These are phyloP conservation scores for Lachnellula cervina DNA, from an alignment of 2,329 filamentous ascomycete species.

Conservation along the genomic window DNA sequence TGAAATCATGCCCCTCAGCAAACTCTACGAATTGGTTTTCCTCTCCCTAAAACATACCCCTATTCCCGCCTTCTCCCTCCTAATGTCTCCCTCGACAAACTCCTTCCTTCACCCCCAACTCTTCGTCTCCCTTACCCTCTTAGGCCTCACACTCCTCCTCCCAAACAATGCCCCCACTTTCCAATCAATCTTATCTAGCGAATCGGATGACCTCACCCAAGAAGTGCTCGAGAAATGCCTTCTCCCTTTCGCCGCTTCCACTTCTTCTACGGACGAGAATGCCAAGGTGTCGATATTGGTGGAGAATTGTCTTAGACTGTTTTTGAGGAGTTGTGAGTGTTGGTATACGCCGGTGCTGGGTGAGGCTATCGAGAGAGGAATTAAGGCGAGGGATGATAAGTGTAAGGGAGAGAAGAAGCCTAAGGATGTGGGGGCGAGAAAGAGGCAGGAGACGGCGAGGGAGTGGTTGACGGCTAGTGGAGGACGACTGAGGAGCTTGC, in stretches of 20 bases:
- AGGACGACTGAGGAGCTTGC: slow-evolving; percentile 31
- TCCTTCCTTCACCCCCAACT: slow-evolving; percentile 34
- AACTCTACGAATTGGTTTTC: slow-evolving; percentile 45
- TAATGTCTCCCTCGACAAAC: slow-evolving; percentile 36
- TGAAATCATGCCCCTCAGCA: slow-evolving; percentile 42
- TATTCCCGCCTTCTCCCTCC: slow-evolving; percentile 35
- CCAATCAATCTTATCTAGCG: slow-evolving; percentile 22
- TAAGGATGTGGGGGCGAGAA: slow-evolving; percentile 33
- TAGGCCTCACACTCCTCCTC: slow-evolving; percentile 46
- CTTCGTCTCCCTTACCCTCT: slow-evolving; percentile 47
- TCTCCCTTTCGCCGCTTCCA: slow-evolving; percentile 49
- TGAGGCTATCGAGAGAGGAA: slow-evolving; percentile 46
- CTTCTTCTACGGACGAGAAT: slow-evolving; percentile 45
- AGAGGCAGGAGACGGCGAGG: slow-evolving; percentile 21
- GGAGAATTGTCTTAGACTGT: slow-evolving; percentile 46
- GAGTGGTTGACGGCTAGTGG: slow-evolving; percentile 25
- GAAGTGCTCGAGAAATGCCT: slow-evolving; percentile 47
- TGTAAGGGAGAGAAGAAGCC: slow-evolving; percentile 41
- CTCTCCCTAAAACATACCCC: slow-evolving; percentile 35
- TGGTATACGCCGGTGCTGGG: slow-evolving; percentile 32
- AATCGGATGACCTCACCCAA: slow-evolving; percentile 42
- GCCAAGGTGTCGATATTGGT: slow-evolving; percentile 52
- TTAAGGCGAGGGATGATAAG: slow-evolving; percentile 43
- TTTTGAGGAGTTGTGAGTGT: slow-evolving; percentile 34
- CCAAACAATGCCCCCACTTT: slow-evolving; percentile 34